Evolutionary conservation across 2,329 filamentous ascomycete species (phyloP).

Genomic region (Ceratocystis diversiconidia): DNA sequence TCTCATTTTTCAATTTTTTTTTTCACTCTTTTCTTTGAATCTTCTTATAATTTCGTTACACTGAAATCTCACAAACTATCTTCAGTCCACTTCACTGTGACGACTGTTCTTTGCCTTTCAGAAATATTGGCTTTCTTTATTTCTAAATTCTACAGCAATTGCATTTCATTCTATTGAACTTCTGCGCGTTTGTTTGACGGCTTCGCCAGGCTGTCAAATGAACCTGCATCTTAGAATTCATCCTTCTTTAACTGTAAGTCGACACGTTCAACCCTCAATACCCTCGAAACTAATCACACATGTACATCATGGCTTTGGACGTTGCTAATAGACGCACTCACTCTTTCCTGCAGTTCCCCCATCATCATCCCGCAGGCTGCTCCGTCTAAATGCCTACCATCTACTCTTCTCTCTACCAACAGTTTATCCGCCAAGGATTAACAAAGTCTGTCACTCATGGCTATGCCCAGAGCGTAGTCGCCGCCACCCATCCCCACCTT

Average conservation of each 20-base stretch:
- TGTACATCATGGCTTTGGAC: too few relatives aligned
- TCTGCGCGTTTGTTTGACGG: slow-evolving; percentile 86
- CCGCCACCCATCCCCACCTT: slow-evolving; percentile 69
- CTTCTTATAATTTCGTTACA: slow-evolving; percentile 4
- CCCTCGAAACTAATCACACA: background rate
- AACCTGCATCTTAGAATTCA: slow-evolving; percentile 70
- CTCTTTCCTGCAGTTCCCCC: slow-evolving; percentile 28
- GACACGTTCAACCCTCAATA: slow-evolving; percentile 13
- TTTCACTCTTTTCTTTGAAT: slow-evolving; percentile 14
- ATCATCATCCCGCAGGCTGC: slow-evolving; percentile 36
- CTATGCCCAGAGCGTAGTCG: slow-evolving; percentile 95
- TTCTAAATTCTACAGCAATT: slow-evolving; percentile 19
- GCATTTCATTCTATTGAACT: slow-evolving; percentile 21
- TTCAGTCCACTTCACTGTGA: slow-evolving; percentile 8
- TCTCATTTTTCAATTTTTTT: slow-evolving; percentile 17
- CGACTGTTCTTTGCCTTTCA: slow-evolving; percentile 8
- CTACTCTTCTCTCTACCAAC: slow-evolving; percentile 54
- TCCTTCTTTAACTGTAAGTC: slow-evolving; percentile 36
- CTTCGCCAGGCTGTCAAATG: slow-evolving; percentile 75
- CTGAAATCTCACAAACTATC: background rate
- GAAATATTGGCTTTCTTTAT: slow-evolving; percentile 14
- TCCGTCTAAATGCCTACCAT: slow-evolving; percentile 76
- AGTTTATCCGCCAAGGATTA: slow-evolving; percentile 93
- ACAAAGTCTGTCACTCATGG: slow-evolving; percentile 89
- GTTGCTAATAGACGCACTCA: slow-evolving; percentile 2